A percentile compares a stretch with the other conserved stretches of the same genome.
phyloP scores from a whole-genome alignment of 2,329 filamentous ascomycete species.

The Dendryphion nanum region DNA sequence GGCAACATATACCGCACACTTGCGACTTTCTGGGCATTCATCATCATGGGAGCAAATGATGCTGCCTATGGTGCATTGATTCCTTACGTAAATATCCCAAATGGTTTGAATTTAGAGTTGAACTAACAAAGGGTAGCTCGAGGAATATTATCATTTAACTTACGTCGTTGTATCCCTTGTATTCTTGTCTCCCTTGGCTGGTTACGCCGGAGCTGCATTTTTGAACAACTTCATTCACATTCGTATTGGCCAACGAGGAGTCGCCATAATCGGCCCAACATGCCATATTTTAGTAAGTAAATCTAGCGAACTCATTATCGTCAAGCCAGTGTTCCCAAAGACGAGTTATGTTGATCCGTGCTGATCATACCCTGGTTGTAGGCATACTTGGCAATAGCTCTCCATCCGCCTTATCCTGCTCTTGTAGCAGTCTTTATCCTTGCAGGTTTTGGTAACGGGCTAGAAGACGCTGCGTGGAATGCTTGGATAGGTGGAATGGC shows the following conservation, averaged over 20 bases:
- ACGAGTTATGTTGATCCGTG: too few species aligned
- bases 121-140: too few species aligned
- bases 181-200: conserved; percentile 65
- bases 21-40: conserved; percentile 60
- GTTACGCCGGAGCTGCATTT: conserved; percentile 63
- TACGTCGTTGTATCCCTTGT: conserved; percentile 66
- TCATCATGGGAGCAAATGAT: conserved; percentile 69
- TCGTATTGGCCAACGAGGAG: conserved; percentile 66
- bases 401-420: conserved; percentile 69
- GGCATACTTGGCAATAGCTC: conserved; percentile 64
- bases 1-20: conserved; percentile 60
- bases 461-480: conserved; percentile 63
- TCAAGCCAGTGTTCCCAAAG: too few species aligned
- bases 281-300: conserved; percentile 63
- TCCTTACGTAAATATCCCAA: conserved; percentile 41
- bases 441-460: conserved; percentile 69
- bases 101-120: too few species aligned
- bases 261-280: conserved; percentile 63
- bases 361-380: too few species aligned
- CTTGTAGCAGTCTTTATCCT: conserved; percentile 65
- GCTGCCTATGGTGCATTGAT: conserved; percentile 60
- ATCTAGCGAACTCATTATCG: too few species aligned
- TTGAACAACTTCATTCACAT: conserved; percentile 66
- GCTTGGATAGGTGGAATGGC: conserved; percentile 70
- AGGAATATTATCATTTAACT: conserved; percentile 60